Percentiles rank a stretch among this genome's conserved stretches.
Conservation (phyloP, 2,329 filamentous ascomycete genomes). For the Penicillium verrucosum region DNA sequence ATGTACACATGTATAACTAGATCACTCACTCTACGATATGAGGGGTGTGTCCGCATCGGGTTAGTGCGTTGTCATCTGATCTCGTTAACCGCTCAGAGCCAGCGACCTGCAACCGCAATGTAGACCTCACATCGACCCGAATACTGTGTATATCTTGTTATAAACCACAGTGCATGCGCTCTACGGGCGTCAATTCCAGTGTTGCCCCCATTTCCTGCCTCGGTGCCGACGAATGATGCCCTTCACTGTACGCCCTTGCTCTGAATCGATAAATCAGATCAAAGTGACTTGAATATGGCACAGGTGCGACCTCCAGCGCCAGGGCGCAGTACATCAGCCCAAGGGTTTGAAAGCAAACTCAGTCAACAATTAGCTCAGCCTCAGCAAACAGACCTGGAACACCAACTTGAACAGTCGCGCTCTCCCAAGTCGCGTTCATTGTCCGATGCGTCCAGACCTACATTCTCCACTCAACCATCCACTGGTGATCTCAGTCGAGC, state of each 20-base stretch:
- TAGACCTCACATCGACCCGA: background rate
- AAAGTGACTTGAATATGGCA: slow-evolving; percentile 18
- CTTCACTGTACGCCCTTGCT: slow-evolving; percentile 3
- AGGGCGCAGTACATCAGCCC: slow-evolving; percentile 19
- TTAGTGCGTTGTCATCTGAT: slow-evolving; percentile 10
- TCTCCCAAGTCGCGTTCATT: slow-evolving; percentile 60
- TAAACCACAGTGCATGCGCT: background rate
- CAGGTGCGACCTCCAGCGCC: slow-evolving; percentile 21
- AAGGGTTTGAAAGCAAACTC: slow-evolving; percentile 36
- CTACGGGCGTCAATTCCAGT: background rate
- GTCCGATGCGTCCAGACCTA: slow-evolving; percentile 61
- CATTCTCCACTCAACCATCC: slow-evolving; percentile 59
- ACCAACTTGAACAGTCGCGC: slow-evolving; percentile 23
- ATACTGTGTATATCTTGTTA: background rate
- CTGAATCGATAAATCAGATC: slow-evolving; percentile 3
- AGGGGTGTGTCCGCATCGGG: background rate
- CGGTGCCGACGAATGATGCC: slow-evolving; percentile 1
- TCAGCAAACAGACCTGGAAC: slow-evolving; percentile 14
- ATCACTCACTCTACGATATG: background rate
- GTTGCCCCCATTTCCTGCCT: background rate
- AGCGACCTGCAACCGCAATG: slow-evolving; percentile 1
- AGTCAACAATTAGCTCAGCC: slow-evolving; percentile 37
- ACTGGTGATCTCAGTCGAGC: slow-evolving; percentile 51
- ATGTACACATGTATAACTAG: background rate
- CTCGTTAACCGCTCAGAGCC: slow-evolving; percentile 7